A percentile compares a stretch with the other conserved stretches of the same genome.
Conservation (phyloP, 2,329 filamentous ascomycete species). For the Calonectria fujianensis region DNA sequence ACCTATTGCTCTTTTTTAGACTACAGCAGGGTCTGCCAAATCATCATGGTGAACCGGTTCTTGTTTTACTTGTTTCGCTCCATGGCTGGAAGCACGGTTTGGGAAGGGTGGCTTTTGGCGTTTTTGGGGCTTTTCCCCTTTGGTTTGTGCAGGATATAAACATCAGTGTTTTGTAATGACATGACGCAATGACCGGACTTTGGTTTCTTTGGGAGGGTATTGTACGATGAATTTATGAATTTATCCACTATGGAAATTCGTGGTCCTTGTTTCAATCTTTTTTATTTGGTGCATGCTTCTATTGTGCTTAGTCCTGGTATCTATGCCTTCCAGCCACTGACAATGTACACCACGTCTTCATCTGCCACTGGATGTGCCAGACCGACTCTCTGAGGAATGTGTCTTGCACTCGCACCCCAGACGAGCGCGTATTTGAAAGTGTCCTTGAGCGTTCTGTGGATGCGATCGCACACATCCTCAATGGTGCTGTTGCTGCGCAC, state of each 20-base stretch:
- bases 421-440: conserved; percentile 99
- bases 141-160: conserved; percentile 48
- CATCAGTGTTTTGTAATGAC: conserved; percentile 55
- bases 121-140: conserved; percentile 48
- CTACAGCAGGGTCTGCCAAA: conserved; percentile 41
- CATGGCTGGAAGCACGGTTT: conserved; percentile 45
- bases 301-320: not conserved
- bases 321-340: conserved; percentile 78
- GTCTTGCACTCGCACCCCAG: conserved; percentile 96
- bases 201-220: conserved; percentile 46
- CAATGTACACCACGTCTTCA: conserved; percentile 81
- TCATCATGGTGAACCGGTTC: conserved; percentile 42
- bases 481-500: conserved; percentile 91
- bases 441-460: conserved; percentile 96
- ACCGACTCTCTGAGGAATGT: conserved; percentile 95
- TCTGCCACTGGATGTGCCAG: conserved; percentile 85
- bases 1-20: conserved; percentile 38
- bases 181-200: conserved; percentile 55
- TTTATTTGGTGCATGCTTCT: conserved; percentile 20
- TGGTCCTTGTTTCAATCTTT: conserved; percentile 33
- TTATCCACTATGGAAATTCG: conserved; percentile 42
- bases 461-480: conserved; percentile 97
- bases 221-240: conserved; percentile 50
- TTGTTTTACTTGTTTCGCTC: conserved; percentile 41
- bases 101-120: conserved; percentile 47